Conservation (phyloP, 768 basidiomycete species). For the Boletus edulis region DNA sequence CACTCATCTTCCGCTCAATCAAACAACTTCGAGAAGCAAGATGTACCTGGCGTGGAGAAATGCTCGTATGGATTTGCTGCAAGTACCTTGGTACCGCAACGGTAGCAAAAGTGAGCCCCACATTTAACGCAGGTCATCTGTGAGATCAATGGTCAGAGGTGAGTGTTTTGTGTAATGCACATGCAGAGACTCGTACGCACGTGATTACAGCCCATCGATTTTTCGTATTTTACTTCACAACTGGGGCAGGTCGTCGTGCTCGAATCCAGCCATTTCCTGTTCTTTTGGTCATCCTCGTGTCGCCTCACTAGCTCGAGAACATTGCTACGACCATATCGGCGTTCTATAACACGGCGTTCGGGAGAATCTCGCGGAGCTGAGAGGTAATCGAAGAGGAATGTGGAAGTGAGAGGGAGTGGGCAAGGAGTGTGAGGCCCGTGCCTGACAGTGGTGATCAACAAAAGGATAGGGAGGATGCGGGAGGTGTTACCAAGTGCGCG, state of each 20-base stretch:
- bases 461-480: background rate
- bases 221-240: slow-evolving; percentile 72
- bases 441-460: slow-evolving; percentile 41
- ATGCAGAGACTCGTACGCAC: slow-evolving; percentile 41
- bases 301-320: slow-evolving; percentile 57
- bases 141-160: slow-evolving; percentile 2
- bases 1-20: slow-evolving; percentile 49
- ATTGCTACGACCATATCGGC: slow-evolving; percentile 59
- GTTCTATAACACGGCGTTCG: slow-evolving; percentile 53
- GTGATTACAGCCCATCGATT: slow-evolving; percentile 83
- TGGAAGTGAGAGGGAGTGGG: slow-evolving; percentile 62
- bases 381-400: slow-evolving; percentile 66
- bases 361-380: slow-evolving; percentile 50
- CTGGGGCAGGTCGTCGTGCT: slow-evolving; percentile 73
- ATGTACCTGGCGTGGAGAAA: slow-evolving; percentile 51
- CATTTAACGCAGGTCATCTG: slow-evolving; percentile 84
- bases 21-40: slow-evolving; percentile 68
- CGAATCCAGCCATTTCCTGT: slow-evolving; percentile 66
- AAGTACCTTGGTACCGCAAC: slow-evolving; percentile 59
- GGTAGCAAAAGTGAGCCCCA: slow-evolving; percentile 76
- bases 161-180: background rate
- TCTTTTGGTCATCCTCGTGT: slow-evolving; percentile 73
- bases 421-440: slow-evolving; percentile 80
- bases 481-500: slow-evolving; percentile 64
- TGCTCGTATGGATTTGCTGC: slow-evolving; percentile 61